Evolutionary conservation across 345 rosid species (phyloP).

Genomic region (Carallia pectinifolia): DNA sequence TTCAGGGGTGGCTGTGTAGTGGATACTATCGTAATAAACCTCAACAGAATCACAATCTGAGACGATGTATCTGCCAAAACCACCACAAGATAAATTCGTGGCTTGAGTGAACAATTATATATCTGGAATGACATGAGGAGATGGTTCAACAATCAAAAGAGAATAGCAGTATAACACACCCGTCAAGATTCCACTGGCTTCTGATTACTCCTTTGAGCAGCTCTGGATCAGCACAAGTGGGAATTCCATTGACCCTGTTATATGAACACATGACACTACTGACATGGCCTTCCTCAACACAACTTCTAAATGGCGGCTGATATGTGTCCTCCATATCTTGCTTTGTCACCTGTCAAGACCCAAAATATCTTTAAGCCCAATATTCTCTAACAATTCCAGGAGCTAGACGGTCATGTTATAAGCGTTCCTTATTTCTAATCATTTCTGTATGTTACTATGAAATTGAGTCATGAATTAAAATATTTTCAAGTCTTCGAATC

Average conservation of each 20-base stretch:
- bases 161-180: conserved; percentile 9
- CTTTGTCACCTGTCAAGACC: conserved; percentile 56
- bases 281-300: conserved; percentile 74
- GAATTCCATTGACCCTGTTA: conserved; percentile 82
- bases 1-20: conserved; percentile 23
- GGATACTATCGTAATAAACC: conserved; percentile 7
- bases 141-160: neutral
- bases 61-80: conserved; percentile 17
- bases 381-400: too few relatives aligned
- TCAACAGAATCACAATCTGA: conserved; percentile 23
- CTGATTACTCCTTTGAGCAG: conserved; percentile 49
- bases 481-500: too few relatives aligned
- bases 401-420: too few relatives aligned
- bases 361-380: too few relatives aligned
- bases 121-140: too few relatives aligned
- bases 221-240: conserved; percentile 78
- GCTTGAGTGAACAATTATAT: too few relatives aligned
- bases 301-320: conserved; percentile 69
- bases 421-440: too few relatives aligned
- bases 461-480: too few relatives aligned
- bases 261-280: conserved; percentile 95
- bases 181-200: conserved; percentile 25
- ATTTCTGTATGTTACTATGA: too few relatives aligned
- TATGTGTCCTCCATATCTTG: conserved; percentile 83
- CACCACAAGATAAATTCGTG: neutral